Percentiles rank a stretch among this genome's conserved stretches.
Conservation (phyloP, 176 grass and related monocot genomes). For the Olyra latifolia region DNA sequence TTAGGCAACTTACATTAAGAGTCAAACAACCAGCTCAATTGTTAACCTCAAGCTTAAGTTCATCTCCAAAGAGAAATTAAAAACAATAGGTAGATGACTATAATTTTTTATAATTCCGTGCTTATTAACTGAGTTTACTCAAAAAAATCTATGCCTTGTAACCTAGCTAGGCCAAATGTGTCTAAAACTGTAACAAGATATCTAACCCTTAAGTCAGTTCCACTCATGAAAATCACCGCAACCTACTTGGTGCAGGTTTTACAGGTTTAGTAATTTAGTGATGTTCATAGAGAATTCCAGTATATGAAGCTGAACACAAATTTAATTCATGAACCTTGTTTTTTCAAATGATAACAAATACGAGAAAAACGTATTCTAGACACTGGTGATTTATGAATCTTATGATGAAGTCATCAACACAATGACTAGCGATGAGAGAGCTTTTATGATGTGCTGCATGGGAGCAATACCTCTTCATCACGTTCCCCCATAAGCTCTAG, state of each 20-base stretch:
- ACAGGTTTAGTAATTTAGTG: neutral
- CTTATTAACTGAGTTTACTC: neutral
- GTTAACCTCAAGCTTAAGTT: neutral
- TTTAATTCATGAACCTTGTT: neutral
- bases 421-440: neutral
- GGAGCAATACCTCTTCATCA: conserved; percentile 86
- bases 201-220: neutral
- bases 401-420: neutral
- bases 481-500: conserved; percentile 99
- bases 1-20: neutral
- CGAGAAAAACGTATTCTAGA: neutral
- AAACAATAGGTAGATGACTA: neutral
- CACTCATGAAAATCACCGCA: neutral
- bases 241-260: conserved; percentile 1
- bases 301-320: neutral
- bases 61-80: neutral
- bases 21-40: neutral
- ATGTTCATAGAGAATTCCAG: neutral
- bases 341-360: neutral
- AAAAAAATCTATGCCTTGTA: neutral
- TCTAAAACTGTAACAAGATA: neutral
- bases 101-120: neutral
- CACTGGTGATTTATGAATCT: neutral
- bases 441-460: conserved; percentile 3
- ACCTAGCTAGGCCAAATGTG: neutral